These are phyloP conservation scores for Penicillium waksmanii DNA, from an alignment of 495 filamentous ascomycete species.

Conservation along the genomic window DNA sequence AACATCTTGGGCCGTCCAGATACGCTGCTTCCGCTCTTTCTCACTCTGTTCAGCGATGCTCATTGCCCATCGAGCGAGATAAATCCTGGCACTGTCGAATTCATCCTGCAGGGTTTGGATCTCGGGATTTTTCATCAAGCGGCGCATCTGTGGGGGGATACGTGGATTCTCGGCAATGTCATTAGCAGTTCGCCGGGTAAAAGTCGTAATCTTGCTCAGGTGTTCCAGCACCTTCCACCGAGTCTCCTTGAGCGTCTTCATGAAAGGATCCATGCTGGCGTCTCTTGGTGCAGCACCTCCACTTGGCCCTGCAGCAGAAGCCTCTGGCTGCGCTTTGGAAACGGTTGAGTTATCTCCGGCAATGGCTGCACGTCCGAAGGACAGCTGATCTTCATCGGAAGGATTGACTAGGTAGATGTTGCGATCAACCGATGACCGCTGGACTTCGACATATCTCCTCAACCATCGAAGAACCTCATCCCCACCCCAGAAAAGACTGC, in stretches of 20 bases:
- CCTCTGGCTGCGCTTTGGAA: slow-evolving; percentile 38
- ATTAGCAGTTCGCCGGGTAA: slow-evolving; percentile 88
- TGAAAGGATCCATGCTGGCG: slow-evolving; percentile 92
- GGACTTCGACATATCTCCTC: slow-evolving; percentile 77
- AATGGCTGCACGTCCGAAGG: slow-evolving; percentile 64
- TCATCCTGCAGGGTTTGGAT: slow-evolving; percentile 95
- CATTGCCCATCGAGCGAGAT: slow-evolving; percentile 97
- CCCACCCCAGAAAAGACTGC: slow-evolving; percentile 94
- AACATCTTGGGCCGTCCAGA: slow-evolving; percentile 92
- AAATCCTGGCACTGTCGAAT: slow-evolving; percentile 93
- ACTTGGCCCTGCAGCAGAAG: slow-evolving; percentile 34
- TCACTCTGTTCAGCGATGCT: slow-evolving; percentile 97
- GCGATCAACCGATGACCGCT: slow-evolving; percentile 80
- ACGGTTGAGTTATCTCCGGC: slow-evolving; percentile 34
- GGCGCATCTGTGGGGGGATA: slow-evolving; percentile 81
- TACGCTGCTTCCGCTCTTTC: slow-evolving; percentile 75
- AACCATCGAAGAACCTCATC: slow-evolving; percentile 95
- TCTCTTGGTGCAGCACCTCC: slow-evolving; percentile 50
- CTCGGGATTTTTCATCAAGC: slow-evolving; percentile 87
- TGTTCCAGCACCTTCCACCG: slow-evolving; percentile 95
- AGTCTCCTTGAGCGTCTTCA: slow-evolving; percentile 93
- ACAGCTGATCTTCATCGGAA: slow-evolving; percentile 75
- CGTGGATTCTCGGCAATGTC: slow-evolving; percentile 88
- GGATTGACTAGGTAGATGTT: slow-evolving; percentile 93
- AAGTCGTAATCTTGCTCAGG: slow-evolving; percentile 93